phyloP scores from a whole-genome alignment of 1,139 yeast species.

The Saccharomycopsis hybrid region DNA sequence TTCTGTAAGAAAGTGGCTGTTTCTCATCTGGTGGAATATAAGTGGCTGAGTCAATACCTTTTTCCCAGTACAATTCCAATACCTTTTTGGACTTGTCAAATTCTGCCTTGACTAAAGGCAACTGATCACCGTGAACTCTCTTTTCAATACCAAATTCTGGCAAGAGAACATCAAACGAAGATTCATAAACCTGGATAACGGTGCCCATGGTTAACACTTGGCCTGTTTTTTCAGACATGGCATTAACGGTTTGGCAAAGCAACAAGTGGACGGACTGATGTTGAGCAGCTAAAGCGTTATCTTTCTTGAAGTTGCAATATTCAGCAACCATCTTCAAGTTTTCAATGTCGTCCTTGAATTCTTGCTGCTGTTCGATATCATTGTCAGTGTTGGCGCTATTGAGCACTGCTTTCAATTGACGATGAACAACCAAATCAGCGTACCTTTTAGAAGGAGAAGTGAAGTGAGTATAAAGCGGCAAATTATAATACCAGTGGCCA shows the following conservation, averaged over 20 bases:
- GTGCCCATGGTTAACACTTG: constrained; percentile 82
- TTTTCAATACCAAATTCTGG: constrained; percentile 97
- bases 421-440: constrained; percentile 87
- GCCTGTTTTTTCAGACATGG: constrained; percentile 68
- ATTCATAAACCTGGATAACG: constrained; percentile 88
- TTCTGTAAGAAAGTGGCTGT: constrained; percentile 67
- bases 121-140: constrained; percentile 95
- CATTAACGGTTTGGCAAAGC: constrained; percentile 78
- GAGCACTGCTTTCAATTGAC: constrained; percentile 74
- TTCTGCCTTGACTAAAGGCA: constrained; percentile 89
- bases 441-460: constrained; percentile 90
- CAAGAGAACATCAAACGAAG: constrained; percentile 88
- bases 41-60: constrained; percentile 85
- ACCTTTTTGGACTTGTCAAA: constrained; percentile 64
- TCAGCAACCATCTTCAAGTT: constrained; percentile 77
- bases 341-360: constrained; percentile 53
- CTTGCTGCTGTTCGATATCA: constrained; percentile 19
- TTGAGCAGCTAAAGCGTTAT: constrained; percentile 89
- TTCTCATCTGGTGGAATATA: constrained; percentile 85
- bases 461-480: constrained; percentile 88
- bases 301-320: constrained; percentile 91
- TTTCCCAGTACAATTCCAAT: constrained; percentile 87
- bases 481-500: constrained; percentile 73
- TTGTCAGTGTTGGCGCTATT: constrained; percentile 26
- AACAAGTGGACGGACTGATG: constrained; percentile 89